Base-by-base conservation (phyloP, 2,329 filamentous ascomycete genomes). In the Alternaria dauci region DNA sequence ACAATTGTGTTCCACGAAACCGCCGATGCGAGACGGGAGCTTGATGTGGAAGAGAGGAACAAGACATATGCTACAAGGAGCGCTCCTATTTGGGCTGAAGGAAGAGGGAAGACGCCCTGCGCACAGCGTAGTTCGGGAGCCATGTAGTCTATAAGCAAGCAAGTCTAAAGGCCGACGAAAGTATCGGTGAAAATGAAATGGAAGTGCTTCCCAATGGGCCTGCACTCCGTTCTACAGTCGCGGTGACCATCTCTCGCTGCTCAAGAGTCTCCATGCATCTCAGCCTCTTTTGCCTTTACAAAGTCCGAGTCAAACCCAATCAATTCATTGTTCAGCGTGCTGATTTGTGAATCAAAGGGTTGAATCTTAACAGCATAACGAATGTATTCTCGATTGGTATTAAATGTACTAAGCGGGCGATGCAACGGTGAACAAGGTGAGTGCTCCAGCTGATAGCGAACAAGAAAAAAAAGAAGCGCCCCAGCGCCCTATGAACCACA, bases 361-460 rank as follows among this genome's bases (percentile, higher is more conserved):
- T 34, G 32, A 12, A 34, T 34, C 14, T 34, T 14, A 14, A 34
- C 8, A 25, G 12, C 30, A 48, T 36, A 48, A n/a, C 46, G 30
- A 50, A 50, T 23, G 46, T 38, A 18, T 14, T 36, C 20, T 58
- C 23, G 16, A 25, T 58, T 52, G 55, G 34, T 53, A 53, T 58
- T 53, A 58, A 58, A 47, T 41, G 42, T 53, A 28, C 30, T 58
- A 53, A 47, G 41, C 36, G 42, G 41, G 18, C 11, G 36, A 32
- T 4, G 14, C 44, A 52, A 46, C 5, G n/a, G 42, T 23, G 51
- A 52, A 52, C 42, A 47, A 47, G 32, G 42, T 48, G 34, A 38
- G 50, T 59, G 50, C 43, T 43, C 51, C 30, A 42, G 51, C 51
- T 43, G 46, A 53, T 43, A 30, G 26, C 51, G 48, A 38, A 58